Evolutionary conservation across 2,329 filamentous ascomycete species (phyloP).

Genomic region (Clarireedia homoeocarpa): DNA sequence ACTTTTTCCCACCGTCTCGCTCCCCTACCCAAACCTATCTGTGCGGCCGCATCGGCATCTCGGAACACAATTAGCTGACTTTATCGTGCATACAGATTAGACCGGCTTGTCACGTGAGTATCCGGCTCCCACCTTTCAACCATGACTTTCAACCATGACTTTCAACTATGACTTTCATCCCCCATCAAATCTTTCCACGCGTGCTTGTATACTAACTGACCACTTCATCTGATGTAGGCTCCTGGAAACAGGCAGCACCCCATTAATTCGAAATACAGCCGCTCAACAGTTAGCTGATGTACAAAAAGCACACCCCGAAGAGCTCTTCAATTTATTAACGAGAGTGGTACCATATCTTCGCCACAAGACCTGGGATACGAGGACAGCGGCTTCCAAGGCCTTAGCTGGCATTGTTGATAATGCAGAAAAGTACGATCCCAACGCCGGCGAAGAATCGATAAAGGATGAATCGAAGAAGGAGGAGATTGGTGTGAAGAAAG

Average conservation of each 20-base stretch:
- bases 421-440: constrained; percentile 82
- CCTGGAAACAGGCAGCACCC: constrained; percentile 94
- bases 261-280: constrained; percentile 91
- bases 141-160: no score
- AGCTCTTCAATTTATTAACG: constrained; percentile 90
- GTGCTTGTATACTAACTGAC: constrained; percentile 11
- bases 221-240: constrained; percentile 47
- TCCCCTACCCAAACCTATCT: no score
- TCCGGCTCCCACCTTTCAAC: neutral
- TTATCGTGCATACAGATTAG: constrained; percentile 49
- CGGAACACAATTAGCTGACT: constrained; percentile 9
- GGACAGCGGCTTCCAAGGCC: constrained; percentile 86
- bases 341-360: constrained; percentile 91
- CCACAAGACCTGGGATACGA: constrained; percentile 94
- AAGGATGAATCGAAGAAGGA: constrained; percentile 39
- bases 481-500: constrained; percentile 45
- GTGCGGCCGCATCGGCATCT: neutral
- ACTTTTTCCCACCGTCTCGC: neutral
- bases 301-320: constrained; percentile 95
- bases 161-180: no score
- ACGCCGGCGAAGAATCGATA: constrained; percentile 54
- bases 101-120: constrained; percentile 80
- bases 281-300: constrained; percentile 96
- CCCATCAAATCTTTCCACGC: no score
- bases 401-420: constrained; percentile 91